Conservation (phyloP, 2,329 filamentous ascomycete species). For the Aschersonia sp. region DNA sequence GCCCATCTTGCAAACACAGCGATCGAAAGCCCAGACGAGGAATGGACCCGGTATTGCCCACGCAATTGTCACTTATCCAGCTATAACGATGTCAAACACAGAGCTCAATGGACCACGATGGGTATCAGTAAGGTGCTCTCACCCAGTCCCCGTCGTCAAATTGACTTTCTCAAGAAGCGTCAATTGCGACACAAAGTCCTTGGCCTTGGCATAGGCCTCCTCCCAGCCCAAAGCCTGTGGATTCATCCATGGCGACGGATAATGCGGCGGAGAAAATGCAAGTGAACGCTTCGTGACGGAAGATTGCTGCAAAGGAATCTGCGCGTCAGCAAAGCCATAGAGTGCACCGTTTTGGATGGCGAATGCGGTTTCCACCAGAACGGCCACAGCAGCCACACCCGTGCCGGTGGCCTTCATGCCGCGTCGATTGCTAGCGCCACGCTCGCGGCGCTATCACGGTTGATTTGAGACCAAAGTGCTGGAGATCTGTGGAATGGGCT, state of each 20-base stretch:
- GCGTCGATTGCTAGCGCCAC: background rate
- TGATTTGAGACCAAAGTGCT: no score
- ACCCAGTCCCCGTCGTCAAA: constrained; percentile 81
- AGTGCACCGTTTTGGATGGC: background rate
- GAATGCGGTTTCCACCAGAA: background rate
- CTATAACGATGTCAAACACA: constrained; percentile 9
- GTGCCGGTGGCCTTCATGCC: background rate
- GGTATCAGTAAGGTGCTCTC: constrained; percentile 14
- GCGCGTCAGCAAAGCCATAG: constrained; percentile 9
- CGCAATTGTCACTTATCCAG: constrained; percentile 51
- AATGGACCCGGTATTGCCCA: constrained; percentile 61
- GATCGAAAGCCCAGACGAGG: constrained; percentile 55
- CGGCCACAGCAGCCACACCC: background rate
- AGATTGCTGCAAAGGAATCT: constrained; percentile 7
- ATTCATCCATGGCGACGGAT: constrained; percentile 80
- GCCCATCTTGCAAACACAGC: constrained; percentile 79
- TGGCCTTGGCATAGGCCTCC: constrained; percentile 61
- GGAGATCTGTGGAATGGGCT: background rate
- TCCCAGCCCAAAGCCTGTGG: constrained; percentile 59
- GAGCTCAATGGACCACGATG: background rate
- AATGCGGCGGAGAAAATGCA: constrained; percentile 43
- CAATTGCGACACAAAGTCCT: constrained; percentile 66
- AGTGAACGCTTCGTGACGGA: constrained; percentile 9
- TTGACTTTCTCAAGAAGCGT: constrained; percentile 88
- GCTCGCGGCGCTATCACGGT: no score